Conservation (phyloP, 2,329 filamentous ascomycete species). For the Verticillium zaregamsianum region DNA sequence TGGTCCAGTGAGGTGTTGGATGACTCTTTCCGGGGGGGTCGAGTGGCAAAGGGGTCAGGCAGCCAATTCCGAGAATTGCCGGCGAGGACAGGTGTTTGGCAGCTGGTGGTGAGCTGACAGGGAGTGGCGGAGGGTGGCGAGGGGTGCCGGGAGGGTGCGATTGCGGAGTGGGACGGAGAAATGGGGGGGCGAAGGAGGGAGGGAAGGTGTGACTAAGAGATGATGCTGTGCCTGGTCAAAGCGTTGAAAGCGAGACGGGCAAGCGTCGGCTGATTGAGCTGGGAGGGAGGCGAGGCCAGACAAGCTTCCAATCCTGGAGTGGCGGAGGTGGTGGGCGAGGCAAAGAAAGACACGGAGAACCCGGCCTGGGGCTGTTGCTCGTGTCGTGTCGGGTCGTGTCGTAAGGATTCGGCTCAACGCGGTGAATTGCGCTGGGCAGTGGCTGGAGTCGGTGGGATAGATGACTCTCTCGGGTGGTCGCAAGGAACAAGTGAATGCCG, state of each 20-base stretch:
- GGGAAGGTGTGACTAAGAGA: constrained; percentile 12
- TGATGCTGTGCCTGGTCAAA: neutral
- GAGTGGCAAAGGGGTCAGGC: constrained; percentile 23
- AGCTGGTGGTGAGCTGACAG: neutral
- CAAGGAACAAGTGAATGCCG: constrained; percentile 51
- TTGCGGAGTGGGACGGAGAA: constrained; percentile 24
- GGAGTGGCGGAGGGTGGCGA: constrained; percentile 17
- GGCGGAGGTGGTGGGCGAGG: neutral
- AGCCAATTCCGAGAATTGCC: constrained; percentile 28
- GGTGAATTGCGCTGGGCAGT: neutral
- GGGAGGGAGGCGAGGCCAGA: neutral
- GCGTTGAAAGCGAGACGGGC: neutral
- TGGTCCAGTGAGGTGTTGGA: constrained; percentile 8
- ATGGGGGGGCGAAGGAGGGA: constrained; percentile 14
- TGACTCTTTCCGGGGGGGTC: constrained; percentile 21
- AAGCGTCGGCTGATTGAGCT: neutral
- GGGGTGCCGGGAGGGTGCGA: constrained; percentile 33
- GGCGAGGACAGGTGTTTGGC: constrained; percentile 8
- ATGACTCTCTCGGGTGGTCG: constrained; percentile 20
- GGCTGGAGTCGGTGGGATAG: neutral
- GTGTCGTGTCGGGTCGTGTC: neutral
- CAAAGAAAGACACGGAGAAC: neutral
- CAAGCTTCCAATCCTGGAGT: neutral
- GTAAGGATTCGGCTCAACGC: neutral
- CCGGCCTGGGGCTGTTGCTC: neutral